Base-by-base conservation (phyloP, 148 eudicot species). In the Agrostemma githago region DNA sequence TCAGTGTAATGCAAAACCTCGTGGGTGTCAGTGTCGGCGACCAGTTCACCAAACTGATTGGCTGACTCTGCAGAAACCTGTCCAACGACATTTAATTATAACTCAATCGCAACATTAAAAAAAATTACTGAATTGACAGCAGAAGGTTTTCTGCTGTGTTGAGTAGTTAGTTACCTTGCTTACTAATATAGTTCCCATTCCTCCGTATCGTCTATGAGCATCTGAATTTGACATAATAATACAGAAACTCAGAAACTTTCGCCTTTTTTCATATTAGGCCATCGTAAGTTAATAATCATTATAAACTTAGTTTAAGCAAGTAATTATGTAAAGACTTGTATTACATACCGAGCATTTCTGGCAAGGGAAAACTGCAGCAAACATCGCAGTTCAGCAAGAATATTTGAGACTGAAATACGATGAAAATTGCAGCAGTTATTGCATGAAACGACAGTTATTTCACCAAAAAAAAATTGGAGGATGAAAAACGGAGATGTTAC, bases 381-480 rank as follows among this genome's bases (percentile, higher is more conserved):
- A 96, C 99, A 77, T 96, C 99, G 77, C 88, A 96, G 74, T 96
- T 92, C 66, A 96, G 84, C 88, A 96, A 80, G 84, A 96, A 88
- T 75, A 96, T 92, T 69, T 96, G 99, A 9, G 92, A 85, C 96
- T 90, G 89, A 75, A 74, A 76, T 65, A 76, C 59, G 77, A 78
- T 66, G 57, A 67, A 56, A 5, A 40, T 64, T 11, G 43, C 3
- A 43, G 72, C 17, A 67, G 10, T 9, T 0, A 46, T 6, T 46
- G 54, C 54, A 48, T 48, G 11, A 8, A 48, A 48, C 54, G 3
- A 51, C 14, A 10, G 56, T 15, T 51, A 51, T 51, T 51, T 51
- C 0, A 51, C 16, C 0, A 51, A 10, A 51, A 51, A 51, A 51
- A 51, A 15, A 51, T 46, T 40, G 57, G 5, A 15, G 57, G 14